phyloP scores from a whole-genome alignment of 108 stramenopile genomes.

The Nitzschia putrida region DNA sequence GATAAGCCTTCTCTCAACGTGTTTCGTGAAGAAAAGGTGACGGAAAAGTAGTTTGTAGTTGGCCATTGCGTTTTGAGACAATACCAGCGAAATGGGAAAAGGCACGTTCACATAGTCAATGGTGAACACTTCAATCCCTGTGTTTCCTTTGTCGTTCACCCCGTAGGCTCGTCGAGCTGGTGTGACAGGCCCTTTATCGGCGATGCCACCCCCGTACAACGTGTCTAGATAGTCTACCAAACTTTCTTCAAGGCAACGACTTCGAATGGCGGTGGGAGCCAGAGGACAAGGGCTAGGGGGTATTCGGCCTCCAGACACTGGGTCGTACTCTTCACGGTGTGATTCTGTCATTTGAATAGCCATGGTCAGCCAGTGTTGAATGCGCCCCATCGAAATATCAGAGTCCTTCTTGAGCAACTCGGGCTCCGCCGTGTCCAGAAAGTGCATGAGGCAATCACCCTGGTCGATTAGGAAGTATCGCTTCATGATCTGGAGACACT shows the following conservation, averaged over 20 bases:
- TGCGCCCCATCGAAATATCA: constrained; percentile 66
- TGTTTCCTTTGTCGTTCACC: constrained; percentile 43
- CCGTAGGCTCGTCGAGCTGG: constrained; percentile 47
- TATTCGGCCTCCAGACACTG: neutral
- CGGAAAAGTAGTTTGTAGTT: constrained; percentile 97
- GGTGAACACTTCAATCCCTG: constrained; percentile 88
- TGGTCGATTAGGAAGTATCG: constrained; percentile 96
- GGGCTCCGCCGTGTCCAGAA: constrained; percentile 90
- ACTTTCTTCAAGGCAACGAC: constrained; percentile 59
- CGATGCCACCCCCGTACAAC: constrained; percentile 47
- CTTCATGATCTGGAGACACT: constrained; percentile 83
- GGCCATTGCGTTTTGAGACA: constrained; percentile 71
- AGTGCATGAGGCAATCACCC: constrained; percentile 96
- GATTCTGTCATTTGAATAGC: constrained; percentile 56
- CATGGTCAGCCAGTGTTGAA: constrained; percentile 82
- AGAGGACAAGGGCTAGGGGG: constrained; percentile 14
- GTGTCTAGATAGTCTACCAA: constrained; percentile 66
- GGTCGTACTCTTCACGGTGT: constrained; percentile 16
- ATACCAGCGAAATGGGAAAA: constrained; percentile 91
- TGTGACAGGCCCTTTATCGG: constrained; percentile 41
- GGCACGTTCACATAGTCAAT: constrained; percentile 80
- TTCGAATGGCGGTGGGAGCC: constrained; percentile 36
- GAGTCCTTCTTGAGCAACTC: constrained; percentile 71
- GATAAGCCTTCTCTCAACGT: constrained; percentile 94
- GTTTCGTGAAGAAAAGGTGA: constrained; percentile 96